phyloP scores from a whole-genome alignment of 768 basidiomycete species.

The Termitomyces sp. region DNA sequence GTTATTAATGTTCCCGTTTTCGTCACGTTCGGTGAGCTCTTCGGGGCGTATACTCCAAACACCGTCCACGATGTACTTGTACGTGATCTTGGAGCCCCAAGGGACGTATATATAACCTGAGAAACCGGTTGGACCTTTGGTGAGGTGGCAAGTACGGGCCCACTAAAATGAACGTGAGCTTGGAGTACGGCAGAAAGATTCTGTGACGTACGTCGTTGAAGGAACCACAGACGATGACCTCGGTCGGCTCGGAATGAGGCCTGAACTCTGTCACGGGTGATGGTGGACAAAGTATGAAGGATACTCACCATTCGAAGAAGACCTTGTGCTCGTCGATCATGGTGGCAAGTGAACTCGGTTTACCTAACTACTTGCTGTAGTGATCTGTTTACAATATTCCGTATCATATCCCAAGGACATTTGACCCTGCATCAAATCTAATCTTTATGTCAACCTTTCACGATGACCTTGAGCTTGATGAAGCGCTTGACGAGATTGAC shows the following conservation, averaged over 20 bases:
- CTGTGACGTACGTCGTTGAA: slow-evolving; percentile 63
- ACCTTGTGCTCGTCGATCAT: slow-evolving; percentile 36
- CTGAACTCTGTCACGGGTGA: slow-evolving; percentile 27
- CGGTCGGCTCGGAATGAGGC: slow-evolving; percentile 50
- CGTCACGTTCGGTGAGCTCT: slow-evolving; percentile 57
- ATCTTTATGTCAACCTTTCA: slow-evolving; percentile 14
- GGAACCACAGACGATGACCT: slow-evolving; percentile 69
- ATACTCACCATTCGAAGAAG: slow-evolving; percentile 44
- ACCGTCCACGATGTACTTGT: slow-evolving; percentile 82
- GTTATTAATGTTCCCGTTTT: slow-evolving; percentile 67
- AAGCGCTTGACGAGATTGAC: slow-evolving; percentile 48
- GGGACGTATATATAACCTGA: slow-evolving; percentile 48
- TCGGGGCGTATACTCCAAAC: slow-evolving; percentile 51
- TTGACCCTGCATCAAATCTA: slow-evolving; percentile 4
- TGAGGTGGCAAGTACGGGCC: slow-evolving; percentile 52
- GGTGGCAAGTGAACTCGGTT: background rate
- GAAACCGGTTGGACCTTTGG: slow-evolving; percentile 52
- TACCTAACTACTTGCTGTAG: background rate
- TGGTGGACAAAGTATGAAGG: background rate
- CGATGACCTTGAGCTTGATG: slow-evolving; percentile 41
- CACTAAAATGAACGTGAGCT: slow-evolving; percentile 37
- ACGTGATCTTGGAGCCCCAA: slow-evolving; percentile 57
- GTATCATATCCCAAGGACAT: background rate
- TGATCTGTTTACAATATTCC: slow-evolving; percentile 6
- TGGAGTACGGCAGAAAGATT: slow-evolving; percentile 2